Conservation (phyloP, 768 basidiomycete genomes). For the Saitozyma podzolica region DNA sequence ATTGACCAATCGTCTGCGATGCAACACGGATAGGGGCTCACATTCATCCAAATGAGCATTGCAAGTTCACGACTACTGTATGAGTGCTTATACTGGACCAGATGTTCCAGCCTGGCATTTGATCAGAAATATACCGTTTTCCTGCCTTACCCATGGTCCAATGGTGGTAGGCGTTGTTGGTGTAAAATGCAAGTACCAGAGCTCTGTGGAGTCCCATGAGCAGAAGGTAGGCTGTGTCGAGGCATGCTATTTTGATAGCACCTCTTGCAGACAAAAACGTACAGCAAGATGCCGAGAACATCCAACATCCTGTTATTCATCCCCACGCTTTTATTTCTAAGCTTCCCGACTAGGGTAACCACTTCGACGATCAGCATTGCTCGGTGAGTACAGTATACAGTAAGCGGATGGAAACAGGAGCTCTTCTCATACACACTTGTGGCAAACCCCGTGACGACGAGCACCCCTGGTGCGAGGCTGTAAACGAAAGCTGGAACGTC, state of each 20-base stretch:
- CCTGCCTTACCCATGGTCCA: slow-evolving; percentile 54
- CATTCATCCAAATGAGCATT: slow-evolving; percentile 57
- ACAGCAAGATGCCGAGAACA: slow-evolving; percentile 72
- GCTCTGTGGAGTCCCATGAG: slow-evolving; percentile 18
- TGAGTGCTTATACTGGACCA: slow-evolving; percentile 66
- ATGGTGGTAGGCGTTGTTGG: slow-evolving; percentile 70
- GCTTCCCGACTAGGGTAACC: slow-evolving; percentile 61
- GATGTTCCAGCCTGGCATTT: slow-evolving; percentile 63
- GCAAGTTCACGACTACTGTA: slow-evolving; percentile 64
- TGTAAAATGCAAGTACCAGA: slow-evolving; percentile 64
- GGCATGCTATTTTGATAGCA: too few relatives aligned
- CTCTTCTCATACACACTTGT: slow-evolving; percentile 55
- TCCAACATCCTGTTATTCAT: slow-evolving; percentile 64
- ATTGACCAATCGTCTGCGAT: neutral
- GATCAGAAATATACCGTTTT: slow-evolving; percentile 57
- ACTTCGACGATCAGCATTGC: slow-evolving; percentile 53
- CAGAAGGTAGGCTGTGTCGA: too few relatives aligned
- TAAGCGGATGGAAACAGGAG: too few relatives aligned
- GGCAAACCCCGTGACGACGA: slow-evolving; percentile 64
- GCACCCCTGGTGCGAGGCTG: slow-evolving; percentile 1
- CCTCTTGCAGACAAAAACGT: too few relatives aligned
- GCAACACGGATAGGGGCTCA: neutral
- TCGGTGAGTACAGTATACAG: neutral
- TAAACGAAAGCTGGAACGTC: too few relatives aligned
- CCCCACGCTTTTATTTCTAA: slow-evolving; percentile 58